Evolutionary conservation across 2,329 filamentous ascomycete species (phyloP).

Genomic region (Nothophoma quercina): DNA sequence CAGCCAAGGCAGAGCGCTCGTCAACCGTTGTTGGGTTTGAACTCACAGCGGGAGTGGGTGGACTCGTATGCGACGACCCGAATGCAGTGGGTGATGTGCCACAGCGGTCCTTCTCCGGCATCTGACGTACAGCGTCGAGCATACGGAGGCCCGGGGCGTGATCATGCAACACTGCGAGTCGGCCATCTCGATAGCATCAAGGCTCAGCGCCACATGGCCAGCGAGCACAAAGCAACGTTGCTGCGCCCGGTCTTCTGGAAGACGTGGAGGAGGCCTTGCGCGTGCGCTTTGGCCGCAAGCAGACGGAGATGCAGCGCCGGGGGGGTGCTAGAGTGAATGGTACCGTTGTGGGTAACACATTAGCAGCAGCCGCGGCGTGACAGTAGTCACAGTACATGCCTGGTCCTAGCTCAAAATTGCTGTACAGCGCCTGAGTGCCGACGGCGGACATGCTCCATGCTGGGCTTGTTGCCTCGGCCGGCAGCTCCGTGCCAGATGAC

Average conservation of each 20-base stretch:
- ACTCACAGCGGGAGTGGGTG: background rate
- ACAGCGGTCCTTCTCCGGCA: conserved; percentile 16
- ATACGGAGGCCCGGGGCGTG: background rate
- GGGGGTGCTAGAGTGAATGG: conserved; percentile 10
- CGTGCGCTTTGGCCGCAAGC: conserved; percentile 11
- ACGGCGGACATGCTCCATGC: conserved; percentile 4
- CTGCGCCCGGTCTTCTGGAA: conserved; percentile 14
- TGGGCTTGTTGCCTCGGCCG: conserved; percentile 11
- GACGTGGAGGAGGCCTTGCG: conserved; percentile 4
- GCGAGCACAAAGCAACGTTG: conserved; percentile 6
- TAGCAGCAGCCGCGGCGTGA: conserved; percentile 13
- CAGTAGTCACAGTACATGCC: conserved; percentile 10
- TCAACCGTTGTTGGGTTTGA: background rate
- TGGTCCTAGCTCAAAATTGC: background rate
- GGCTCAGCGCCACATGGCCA: conserved; percentile 1
- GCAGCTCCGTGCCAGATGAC: conserved; percentile 1
- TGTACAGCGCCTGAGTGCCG: background rate
- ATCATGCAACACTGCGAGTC: conserved; percentile 2
- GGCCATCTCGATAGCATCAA: conserved; percentile 1
- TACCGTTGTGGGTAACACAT: conserved; percentile 7
- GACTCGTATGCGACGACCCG: conserved; percentile 13
- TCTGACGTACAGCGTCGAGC: conserved; percentile 13
- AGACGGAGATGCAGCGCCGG: conserved; percentile 11
- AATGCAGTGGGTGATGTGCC: conserved; percentile 12
- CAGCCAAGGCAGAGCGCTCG: background rate